These are phyloP conservation scores for Dothideomycetes sp. DNA, from an alignment of 2,329 filamentous ascomycete species.

Conservation along the genomic window DNA sequence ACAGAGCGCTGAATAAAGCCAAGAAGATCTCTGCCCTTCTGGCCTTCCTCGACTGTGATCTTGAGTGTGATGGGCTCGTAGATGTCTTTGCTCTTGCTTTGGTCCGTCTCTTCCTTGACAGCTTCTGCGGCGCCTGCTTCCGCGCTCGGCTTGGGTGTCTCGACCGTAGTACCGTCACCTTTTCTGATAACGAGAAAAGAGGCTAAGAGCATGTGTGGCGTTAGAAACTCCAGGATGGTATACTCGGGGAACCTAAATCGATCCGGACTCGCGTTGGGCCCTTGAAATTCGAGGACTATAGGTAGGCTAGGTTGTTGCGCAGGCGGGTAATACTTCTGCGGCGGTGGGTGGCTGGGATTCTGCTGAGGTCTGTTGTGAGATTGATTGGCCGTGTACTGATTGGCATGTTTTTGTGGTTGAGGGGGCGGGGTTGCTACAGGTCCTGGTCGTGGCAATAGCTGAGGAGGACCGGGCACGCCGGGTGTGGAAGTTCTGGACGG, in stretches of 20 bases:
- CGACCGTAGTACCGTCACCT: conserved; percentile 42
- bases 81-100: conserved; percentile 38
- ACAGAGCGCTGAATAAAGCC: conserved; percentile 46
- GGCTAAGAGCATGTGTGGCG: conserved; percentile 46
- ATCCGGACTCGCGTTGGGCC: conserved; percentile 51
- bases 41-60: conserved; percentile 21
- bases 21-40: conserved; percentile 32
- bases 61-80: conserved; percentile 61
- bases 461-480: not conserved
- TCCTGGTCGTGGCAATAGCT: not conserved
- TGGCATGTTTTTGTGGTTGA: conserved; percentile 7
- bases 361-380: conserved; percentile 5
- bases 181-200: conserved; percentile 70
- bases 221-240: conserved; percentile 60
- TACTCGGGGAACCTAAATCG: conserved; percentile 70
- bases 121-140: not conserved
- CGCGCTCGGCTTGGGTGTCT: not conserved
- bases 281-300: conserved; percentile 55
- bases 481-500: not conserved
- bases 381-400: conserved; percentile 3
- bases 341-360: conserved; percentile 29
- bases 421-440: conserved; percentile 6
- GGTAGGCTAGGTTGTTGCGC: conserved; percentile 44
- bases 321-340: conserved; percentile 40
- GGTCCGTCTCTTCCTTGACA: not conserved